Evolutionary conservation across 208 protist genomes (phyloP).

Genomic region (Crithidia acanthocephali): DNA sequence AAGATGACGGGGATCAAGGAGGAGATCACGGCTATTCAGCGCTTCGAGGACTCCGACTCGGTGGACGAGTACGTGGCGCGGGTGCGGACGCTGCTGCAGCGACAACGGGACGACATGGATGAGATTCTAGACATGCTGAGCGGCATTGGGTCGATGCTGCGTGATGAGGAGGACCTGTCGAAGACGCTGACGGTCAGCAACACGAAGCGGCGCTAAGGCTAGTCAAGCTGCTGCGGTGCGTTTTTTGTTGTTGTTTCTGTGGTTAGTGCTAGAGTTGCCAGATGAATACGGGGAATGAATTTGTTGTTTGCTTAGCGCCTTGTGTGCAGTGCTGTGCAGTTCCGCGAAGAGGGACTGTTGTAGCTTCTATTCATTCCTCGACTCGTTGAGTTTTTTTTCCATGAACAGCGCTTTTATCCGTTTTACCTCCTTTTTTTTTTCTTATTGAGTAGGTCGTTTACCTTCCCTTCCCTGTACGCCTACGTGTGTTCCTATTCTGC

Average conservation of each 20-base stretch:
- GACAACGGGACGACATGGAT: constrained; percentile 81
- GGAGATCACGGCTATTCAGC: constrained; percentile 91
- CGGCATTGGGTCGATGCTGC: constrained; percentile 79
- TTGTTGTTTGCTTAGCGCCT: too few species aligned
- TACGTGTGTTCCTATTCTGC: too few species aligned
- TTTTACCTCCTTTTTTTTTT: too few species aligned
- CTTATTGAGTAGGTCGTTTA: too few species aligned
- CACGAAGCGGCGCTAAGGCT: constrained; percentile 1
- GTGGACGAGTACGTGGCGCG: constrained; percentile 92
- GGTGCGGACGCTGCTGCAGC: constrained; percentile 63
- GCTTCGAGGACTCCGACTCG: constrained; percentile 91
- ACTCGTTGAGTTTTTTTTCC: too few species aligned
- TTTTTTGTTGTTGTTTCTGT: background rate
- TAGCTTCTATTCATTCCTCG: too few species aligned
- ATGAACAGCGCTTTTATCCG: too few species aligned
- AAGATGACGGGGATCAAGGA: constrained; percentile 95
- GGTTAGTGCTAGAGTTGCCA: too few species aligned
- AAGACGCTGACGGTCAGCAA: constrained; percentile 66
- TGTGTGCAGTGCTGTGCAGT: too few species aligned
- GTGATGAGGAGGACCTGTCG: constrained; percentile 90
- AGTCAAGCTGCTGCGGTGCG: background rate
- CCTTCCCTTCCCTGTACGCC: too few species aligned
- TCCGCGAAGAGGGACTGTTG: too few species aligned
- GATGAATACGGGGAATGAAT: too few species aligned
- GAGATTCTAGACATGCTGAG: constrained; percentile 78